Percentiles rank a stretch among this genome's conserved stretches.
Conservation (phyloP, 306 rosid genomes). For the Vigna radiata region DNA sequence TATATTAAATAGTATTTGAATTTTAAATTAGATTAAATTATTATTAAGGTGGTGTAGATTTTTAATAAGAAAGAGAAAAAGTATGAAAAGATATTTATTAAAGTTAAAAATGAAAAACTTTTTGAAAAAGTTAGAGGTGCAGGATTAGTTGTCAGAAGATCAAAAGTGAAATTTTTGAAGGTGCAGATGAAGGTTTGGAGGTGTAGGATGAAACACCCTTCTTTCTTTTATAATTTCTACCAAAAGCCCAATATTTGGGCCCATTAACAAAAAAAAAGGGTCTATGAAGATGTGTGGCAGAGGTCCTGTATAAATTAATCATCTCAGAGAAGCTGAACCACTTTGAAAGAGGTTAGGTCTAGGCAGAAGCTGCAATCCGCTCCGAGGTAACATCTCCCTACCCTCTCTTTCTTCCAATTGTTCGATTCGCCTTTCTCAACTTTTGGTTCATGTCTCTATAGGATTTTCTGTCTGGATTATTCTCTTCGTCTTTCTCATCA, state of each 20-base stretch:
- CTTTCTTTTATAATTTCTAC: too few relatives aligned
- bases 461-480: not conserved
- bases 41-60: too few relatives aligned
- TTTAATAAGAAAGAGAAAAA: too few relatives aligned
- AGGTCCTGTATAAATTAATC: not conserved
- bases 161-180: too few relatives aligned
- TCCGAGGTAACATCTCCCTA: conserved; percentile 4
- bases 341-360: conserved; percentile 42
- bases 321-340: not conserved
- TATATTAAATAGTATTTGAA: too few relatives aligned
- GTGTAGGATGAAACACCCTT: too few relatives aligned
- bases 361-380: not conserved
- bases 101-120: too few relatives aligned
- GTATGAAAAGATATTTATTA: too few relatives aligned
- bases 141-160: too few relatives aligned
- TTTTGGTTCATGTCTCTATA: not conserved
- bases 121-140: too few relatives aligned
- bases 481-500: not conserved
- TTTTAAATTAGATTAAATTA: too few relatives aligned
- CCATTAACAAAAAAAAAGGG: not conserved
- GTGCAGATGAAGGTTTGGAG: too few relatives aligned
- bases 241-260: not conserved
- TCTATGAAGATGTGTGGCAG: not conserved
- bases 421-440: not conserved
- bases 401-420: not conserved